Evolutionary conservation across 208 protist genomes (phyloP), one percentile per base, ranked within the genome.

Genomic region (Trypanosoma brucei): DNA sequence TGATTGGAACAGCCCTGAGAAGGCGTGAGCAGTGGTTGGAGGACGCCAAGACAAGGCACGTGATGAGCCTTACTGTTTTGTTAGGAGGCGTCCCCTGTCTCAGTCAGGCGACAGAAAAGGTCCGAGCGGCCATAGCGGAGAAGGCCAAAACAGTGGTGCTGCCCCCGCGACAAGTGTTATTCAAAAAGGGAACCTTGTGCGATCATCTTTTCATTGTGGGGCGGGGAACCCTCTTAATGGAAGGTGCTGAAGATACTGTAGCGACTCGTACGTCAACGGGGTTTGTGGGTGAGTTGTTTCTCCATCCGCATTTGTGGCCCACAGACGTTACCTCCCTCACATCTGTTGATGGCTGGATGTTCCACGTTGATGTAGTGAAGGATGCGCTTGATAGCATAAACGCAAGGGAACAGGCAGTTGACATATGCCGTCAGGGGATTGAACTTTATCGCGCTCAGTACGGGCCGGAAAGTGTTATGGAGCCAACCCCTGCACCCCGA

Each of bases 341-440:
- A 37, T 86, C 86, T 13, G 83, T 91, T 3, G 83, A 88, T 68
- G 56, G 90, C 34, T 95, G 89, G 86, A 70, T 76, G 40, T 58
- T 95, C 30, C 53, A 70, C 36, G 74, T 65, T 0, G 70, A 72
- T n/a, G 69, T 54, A 7, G 68, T 93, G n/a, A 49, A 77, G 30
- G 33, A 62, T 14, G 59, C 84, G n/a, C 78, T 95, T 45, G 57
- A 71, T 61, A 59, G 8, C 6, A 71, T 80, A 52, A 63, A 68
- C 33, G 78, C 79, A 0, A 67, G 83, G 33, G 70, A 68, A 14
- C 89, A 95, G 71, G 89, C 89, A 3, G 58, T 79, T 36, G 84
- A 89, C 49, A 81, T 93, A 53, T 90, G 83, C 56, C 78, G 83
- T 13, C 85, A 90, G 59, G 89, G 89, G 55, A 83, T 94, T 58